phyloP scores from a whole-genome alignment of 106 monocot species.

The Phalaenopsis equestris region DNA sequence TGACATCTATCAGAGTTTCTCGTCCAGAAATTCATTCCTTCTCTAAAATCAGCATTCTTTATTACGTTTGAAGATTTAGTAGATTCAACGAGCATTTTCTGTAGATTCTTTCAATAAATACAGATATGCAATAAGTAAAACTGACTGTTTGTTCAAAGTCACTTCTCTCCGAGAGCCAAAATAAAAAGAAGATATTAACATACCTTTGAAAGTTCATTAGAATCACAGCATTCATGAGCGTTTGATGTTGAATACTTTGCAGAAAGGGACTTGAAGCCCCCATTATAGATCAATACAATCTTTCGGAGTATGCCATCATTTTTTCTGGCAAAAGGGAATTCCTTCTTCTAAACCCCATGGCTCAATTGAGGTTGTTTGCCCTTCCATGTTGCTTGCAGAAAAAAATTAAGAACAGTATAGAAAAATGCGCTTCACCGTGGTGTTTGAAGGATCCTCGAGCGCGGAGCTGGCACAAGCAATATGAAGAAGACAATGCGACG shows the following conservation, averaged over 20 bases:
- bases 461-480: neutral
- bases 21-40: neutral
- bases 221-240: too few species aligned
- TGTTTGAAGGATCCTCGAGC: too few species aligned
- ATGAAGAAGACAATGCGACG: neutral
- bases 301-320: neutral
- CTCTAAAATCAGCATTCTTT: neutral
- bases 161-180: too few species aligned
- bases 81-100: too few species aligned
- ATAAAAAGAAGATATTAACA: neutral
- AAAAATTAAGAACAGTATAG: neutral
- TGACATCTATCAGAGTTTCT: neutral
- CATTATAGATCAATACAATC: neutral
- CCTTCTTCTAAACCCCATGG: neutral
- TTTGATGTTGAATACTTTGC: neutral
- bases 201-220: neutral
- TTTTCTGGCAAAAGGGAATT: neutral
- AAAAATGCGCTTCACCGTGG: neutral
- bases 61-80: neutral
- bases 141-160: too few species aligned
- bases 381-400: neutral
- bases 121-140: neutral
- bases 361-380: neutral
- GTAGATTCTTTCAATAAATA: too few species aligned
- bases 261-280: neutral